Percentiles rank a stretch among this genome's conserved stretches.
These are phyloP conservation scores for Corylus heterophylla DNA, from an alignment of 306 rosid species.

Conservation along the genomic window DNA sequence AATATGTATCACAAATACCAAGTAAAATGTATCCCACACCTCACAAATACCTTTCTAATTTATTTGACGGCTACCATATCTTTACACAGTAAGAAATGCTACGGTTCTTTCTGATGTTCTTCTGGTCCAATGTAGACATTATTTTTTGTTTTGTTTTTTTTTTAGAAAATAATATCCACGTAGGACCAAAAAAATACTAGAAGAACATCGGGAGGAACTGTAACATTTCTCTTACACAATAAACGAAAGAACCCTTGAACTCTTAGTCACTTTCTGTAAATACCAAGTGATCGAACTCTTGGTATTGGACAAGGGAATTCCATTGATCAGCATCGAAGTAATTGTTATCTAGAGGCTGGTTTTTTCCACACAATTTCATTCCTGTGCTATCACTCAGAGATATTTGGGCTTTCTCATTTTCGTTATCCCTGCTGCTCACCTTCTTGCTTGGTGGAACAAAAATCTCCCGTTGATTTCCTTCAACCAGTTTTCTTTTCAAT, in stretches of 20 bases:
- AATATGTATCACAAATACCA: no score
- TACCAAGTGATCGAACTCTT: slow-evolving; percentile 41
- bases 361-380: slow-evolving; percentile 17
- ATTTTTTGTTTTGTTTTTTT: no score
- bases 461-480: slow-evolving; percentile 29
- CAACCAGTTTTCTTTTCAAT: slow-evolving; percentile 40
- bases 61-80: no score
- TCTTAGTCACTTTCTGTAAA: slow-evolving; percentile 24
- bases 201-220: no score
- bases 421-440: slow-evolving; percentile 8
- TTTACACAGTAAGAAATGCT: no score
- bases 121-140: no score
- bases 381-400: not conserved
- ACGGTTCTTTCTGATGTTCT: no score
- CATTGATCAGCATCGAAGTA: slow-evolving; percentile 37
- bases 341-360: slow-evolving; percentile 26
- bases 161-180: no score
- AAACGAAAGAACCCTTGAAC: not conserved
- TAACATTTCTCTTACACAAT: no score
- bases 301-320: slow-evolving; percentile 42
- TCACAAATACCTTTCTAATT: no score
- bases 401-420: slow-evolving; percentile 16
- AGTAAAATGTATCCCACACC: no score
- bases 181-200: no score
- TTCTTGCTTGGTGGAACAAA: slow-evolving; percentile 33